These are phyloP conservation scores for Vittaforma corneae DNA, from an alignment of 371 early-diverging fungal genomes.

Conservation along the genomic window DNA sequence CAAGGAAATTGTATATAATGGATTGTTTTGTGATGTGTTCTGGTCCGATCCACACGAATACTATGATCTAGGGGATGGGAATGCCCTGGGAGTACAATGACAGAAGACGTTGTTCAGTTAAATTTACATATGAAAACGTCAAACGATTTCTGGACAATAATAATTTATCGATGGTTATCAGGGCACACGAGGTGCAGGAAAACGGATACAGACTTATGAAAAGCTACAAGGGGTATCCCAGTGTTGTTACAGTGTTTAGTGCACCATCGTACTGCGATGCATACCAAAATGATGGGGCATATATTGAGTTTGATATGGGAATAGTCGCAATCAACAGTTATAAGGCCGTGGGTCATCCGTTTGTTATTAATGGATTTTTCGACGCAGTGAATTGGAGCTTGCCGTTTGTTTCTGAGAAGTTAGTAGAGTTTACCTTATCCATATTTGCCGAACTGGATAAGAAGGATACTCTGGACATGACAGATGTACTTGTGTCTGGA, in stretches of 20 bases:
- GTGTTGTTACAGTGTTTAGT: constrained; percentile 82
- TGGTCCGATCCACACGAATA: constrained; percentile 77
- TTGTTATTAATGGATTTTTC: constrained; percentile 85
- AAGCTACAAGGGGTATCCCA: constrained; percentile 63
- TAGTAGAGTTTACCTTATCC: constrained; percentile 13
- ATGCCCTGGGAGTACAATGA: constrained; percentile 63
- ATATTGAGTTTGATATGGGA: constrained; percentile 82
- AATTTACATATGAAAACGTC: constrained; percentile 69
- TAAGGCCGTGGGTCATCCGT: constrained; percentile 72
- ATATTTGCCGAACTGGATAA: background rate
- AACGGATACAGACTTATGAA: constrained; percentile 82
- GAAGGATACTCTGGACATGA: constrained; percentile 12
- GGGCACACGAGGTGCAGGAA: constrained; percentile 93
- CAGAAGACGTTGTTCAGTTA: constrained; percentile 81
- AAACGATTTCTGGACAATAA: constrained; percentile 80
- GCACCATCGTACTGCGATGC: constrained; percentile 76
- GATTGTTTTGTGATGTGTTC: constrained; percentile 82
- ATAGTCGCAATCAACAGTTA: constrained; percentile 83
- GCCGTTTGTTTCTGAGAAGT: constrained; percentile 88
- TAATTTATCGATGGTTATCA: constrained; percentile 74
- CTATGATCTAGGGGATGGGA: constrained; percentile 65
- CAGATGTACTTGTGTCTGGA: background rate
- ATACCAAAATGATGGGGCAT: constrained; percentile 63
- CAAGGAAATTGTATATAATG: constrained; percentile 78
- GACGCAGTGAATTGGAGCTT: constrained; percentile 90